Base-by-base conservation (phyloP, 2,329 filamentous ascomycete genomes). In the Cladosporium austrohemisphaericum region DNA sequence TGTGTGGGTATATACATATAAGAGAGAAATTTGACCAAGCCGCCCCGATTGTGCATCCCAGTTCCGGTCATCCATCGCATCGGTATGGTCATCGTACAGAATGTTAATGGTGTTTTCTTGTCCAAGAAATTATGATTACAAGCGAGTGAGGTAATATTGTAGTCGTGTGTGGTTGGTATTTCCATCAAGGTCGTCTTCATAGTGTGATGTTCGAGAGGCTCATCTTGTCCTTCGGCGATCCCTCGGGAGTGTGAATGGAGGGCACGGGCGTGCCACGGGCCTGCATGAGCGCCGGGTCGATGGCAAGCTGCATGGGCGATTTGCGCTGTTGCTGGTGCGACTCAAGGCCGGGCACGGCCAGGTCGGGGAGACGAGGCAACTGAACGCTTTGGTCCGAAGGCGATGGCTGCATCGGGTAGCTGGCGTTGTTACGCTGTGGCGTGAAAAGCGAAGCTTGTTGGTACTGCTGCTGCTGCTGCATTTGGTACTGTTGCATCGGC, bases 151-250 rank as follows among this genome's bases (percentile, higher is more conserved):
- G 44, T 47, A 38, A 16, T 37, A 25, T 36, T 25, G 10, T 38
- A 14, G 29, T 45, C n/a, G 26, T 47, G 25, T 36, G 28, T 37
- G 14, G 31, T 22, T 37, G 37, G 18, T 7, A 20, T 7, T 26
- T 5, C 44, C 25, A 47, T 47, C 26, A 47, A 47, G 38, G 36
- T 49, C 28, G 37, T 33, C 19, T 49, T 51, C 49, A 51, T 40
- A 51, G 61, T 4, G 63, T 67, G 33, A 68, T 60, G 48, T 67
- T 65, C 13, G 65, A 67, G 16, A 68, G 55, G 54, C 64, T 65
- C 65, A 68, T 68, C 58, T 67, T 67, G 50, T 67, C 64, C 55
- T 62, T 62, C 19, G 65, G 65, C 28, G 65, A 67, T 49, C 58
- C 65, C 6, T 65, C 63, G 14, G 54, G 63, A 31, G 55, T 57